Base-by-base conservation (phyloP, 352 stramenopile species). In the Phytopythium mirpurense region DNA sequence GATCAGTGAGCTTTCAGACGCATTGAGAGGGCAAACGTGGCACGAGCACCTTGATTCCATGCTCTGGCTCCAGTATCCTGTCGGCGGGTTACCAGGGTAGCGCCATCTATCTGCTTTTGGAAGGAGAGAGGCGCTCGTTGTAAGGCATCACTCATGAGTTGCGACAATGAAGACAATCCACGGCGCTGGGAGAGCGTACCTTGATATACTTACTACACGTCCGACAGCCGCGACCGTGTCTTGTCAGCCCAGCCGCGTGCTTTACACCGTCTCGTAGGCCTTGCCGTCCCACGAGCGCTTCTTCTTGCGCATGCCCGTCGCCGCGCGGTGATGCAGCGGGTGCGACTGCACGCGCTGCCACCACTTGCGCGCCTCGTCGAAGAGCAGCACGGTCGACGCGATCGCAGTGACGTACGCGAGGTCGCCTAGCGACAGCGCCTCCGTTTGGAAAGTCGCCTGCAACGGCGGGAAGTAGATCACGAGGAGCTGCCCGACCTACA, bases 361-460 rank as follows among this genome's bases (percentile, higher is more conserved):
- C 73, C 70, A 90, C 56, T 99, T 99, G 19, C 96, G 82, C n/a
- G 83, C 67, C 38, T 96, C 96, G 63, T 99, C 95, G 18, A 98
- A 79, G 45, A 97, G 62, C 8, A 98, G 60, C 43, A 99, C 83
- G 14, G 70, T 92, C 32, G 94, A 98, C 35, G 95, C 93, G 31
- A 98, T 87, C 41, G 70, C 82, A 35, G 86, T 82, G 26, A 98
- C 88, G 47, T 98, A 96, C 14, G 91, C 49, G n/a, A 99, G 65
- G 70, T 99, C 96, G 12, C 59, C 59, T 9, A 94, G 46, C 29
- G 86, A 86, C n/a, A 99, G 67, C 36, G 93, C 86, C 65, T 98
- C 96, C 0, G 96, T 99, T 65, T 98, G 93, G 68, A 99, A 99
- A 11, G 97, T 86, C 23, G 88, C 72, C 61, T 98, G 96, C n/a